Conservation (phyloP, 768 basidiomycete species). For the Lactarius hatsudake region DNA sequence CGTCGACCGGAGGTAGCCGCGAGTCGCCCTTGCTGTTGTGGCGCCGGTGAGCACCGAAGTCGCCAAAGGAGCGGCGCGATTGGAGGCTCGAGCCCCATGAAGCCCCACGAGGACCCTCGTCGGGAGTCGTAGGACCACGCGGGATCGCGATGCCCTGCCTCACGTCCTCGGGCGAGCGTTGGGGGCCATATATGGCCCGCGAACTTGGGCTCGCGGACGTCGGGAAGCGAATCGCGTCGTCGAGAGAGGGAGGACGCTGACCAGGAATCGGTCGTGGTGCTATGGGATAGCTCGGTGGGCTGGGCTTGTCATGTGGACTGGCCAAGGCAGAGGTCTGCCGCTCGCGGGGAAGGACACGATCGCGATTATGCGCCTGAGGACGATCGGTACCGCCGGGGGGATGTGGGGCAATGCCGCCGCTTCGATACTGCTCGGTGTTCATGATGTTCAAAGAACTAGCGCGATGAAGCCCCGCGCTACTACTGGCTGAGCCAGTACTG, state of each 20-base stretch:
- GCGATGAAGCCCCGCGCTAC: conserved; percentile 27
- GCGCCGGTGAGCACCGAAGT: conserved; percentile 18
- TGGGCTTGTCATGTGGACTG: conserved; percentile 24
- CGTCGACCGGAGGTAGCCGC: conserved; percentile 12
- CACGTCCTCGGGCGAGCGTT: conserved; percentile 28
- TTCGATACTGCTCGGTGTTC: conserved; percentile 18
- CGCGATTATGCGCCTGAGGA: conserved; percentile 24
- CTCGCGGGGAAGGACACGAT: conserved; percentile 18
- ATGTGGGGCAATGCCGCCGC: conserved; percentile 10
- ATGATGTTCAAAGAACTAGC: conserved; percentile 20
- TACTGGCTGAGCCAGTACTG: conserved; percentile 19
- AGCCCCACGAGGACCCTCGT: conserved; percentile 20
- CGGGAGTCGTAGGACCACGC: conserved; percentile 16
- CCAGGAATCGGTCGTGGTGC: conserved; percentile 21
- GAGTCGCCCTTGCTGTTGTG: conserved; percentile 21
- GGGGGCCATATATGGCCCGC: conserved; percentile 13
- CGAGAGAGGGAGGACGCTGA: conserved; percentile 18
- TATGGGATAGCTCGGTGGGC: conserved; percentile 13
- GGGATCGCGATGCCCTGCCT: conserved; percentile 27
- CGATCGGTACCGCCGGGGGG: conserved; percentile 20
- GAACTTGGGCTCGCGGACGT: conserved; percentile 25
- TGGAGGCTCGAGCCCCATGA: conserved; percentile 24
- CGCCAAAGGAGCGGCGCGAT: conserved; percentile 24
- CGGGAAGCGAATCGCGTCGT: conserved; percentile 24
- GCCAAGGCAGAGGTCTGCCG: conserved; percentile 25